Evolutionary conservation across 495 filamentous ascomycete genomes (phyloP), one percentile per base, ranked within the genome.

Genomic region (Talaromyces ruber): DNA sequence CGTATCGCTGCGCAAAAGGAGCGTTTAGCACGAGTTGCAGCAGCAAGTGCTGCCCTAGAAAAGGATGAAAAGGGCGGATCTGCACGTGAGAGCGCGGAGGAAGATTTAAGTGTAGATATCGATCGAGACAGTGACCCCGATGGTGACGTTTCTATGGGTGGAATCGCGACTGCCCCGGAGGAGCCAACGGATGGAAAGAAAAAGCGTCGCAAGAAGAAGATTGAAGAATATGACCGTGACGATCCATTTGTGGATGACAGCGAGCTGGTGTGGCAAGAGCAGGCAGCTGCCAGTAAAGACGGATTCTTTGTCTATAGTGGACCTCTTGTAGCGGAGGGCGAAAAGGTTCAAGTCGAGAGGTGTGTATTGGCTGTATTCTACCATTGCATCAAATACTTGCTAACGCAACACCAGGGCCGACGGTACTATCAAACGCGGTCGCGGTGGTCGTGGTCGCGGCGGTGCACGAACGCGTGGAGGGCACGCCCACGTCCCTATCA

Each of bases 231-330:
- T 68, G 92, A 97, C 74, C 91, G 91, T 64, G 91, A 94, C 59
- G 94, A 98, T 68, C 93, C 92, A 34, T 98, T 98, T 71, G 93
- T 98, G 60, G 94, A 98, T 70, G 94, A 98, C 72, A 93, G 91
- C 14, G 94, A 98, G 69, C 68, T 97, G 76, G 82, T 93, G 7
- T 98, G 93, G 92, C 92, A 98, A 75, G 91, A 96, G 72, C 90
- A 93, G 71, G 93, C 94, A 22, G 91, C 92, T 18, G 92, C 92
- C 22, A 93, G 90, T 60, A 90, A 92, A 65, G 95, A 98, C 76
- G 89, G 91, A 4, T 94, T 93, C 75, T 93, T 93, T 67, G 90
- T 93, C 22, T 92, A 94, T 71, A 88, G 87, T 65, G 89, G 92
- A 47, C 91, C 92, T 30, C 74, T 97, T 63, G 81, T 97, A 12